Conservation (phyloP, 306 rosid genomes). For the Hippophae rhamnoides region DNA sequence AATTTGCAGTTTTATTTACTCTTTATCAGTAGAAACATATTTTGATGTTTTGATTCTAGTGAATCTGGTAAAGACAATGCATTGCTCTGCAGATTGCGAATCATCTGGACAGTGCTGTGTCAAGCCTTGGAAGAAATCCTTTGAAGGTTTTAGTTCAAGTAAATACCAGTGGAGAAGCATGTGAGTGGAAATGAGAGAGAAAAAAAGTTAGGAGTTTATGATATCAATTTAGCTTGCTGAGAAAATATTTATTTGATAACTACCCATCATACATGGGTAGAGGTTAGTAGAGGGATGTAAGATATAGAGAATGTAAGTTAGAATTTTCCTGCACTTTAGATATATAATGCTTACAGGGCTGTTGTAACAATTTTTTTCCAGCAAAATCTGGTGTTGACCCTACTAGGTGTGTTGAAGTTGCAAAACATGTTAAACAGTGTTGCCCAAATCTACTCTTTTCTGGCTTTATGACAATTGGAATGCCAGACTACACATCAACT, state of each 20-base stretch:
- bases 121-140: conserved; percentile 63
- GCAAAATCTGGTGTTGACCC: conserved; percentile 47
- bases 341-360: neutral
- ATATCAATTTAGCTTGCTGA: neutral
- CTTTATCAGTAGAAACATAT: neutral
- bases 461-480: conserved; percentile 52
- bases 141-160: conserved; percentile 76
- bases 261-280: no score
- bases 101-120: conserved; percentile 65
- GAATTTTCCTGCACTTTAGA: no score
- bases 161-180: conserved; percentile 88
- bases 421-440: conserved; percentile 28
- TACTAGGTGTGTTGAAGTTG: conserved; percentile 36
- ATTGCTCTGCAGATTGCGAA: conserved; percentile 56
- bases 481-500: conserved; percentile 45
- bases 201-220: conserved; percentile 2
- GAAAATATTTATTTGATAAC: no score
- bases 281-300: no score
- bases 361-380: conserved; percentile 15
- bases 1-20: neutral
- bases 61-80: conserved; percentile 8
- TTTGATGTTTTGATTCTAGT: conserved; percentile 1
- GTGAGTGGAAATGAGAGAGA: conserved; percentile 39
- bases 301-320: no score
- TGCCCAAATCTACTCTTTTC: conserved; percentile 42